A percentile compares a stretch with the other conserved stretches of the same genome.
These are phyloP conservation scores for Geosmithia morbida DNA, from an alignment of 2,329 filamentous ascomycete genomes.

Conservation along the genomic window DNA sequence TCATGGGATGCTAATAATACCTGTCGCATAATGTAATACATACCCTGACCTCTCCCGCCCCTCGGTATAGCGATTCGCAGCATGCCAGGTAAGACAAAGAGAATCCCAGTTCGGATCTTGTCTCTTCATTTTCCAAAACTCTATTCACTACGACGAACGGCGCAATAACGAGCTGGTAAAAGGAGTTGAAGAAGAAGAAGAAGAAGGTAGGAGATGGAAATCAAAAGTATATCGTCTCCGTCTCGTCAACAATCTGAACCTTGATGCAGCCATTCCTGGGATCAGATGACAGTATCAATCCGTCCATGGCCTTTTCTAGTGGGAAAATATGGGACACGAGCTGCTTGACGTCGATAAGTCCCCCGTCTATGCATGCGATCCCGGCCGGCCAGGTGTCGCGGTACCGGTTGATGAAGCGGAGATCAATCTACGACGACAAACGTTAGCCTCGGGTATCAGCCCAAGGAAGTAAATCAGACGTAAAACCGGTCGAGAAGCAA, in stretches of 20 bases:
- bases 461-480: background rate
- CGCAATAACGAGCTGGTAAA: no score
- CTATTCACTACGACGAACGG: background rate
- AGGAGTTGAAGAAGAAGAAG: no score
- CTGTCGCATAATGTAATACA: background rate
- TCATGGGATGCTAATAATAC: background rate
- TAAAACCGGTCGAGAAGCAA: background rate
- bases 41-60: background rate
- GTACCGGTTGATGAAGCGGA: slow-evolving; percentile 59
- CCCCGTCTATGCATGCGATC: slow-evolving; percentile 43
- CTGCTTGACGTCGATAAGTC: slow-evolving; percentile 44
- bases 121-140: background rate
- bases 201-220: no score
- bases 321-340: slow-evolving; percentile 46
- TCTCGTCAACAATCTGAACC: slow-evolving; percentile 17
- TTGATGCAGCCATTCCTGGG: slow-evolving; percentile 18
- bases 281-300: slow-evolving; percentile 16
- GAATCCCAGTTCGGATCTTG: background rate
- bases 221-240: background rate
- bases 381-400: slow-evolving; percentile 55
- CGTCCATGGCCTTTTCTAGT: slow-evolving; percentile 43
- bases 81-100: background rate
- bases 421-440: slow-evolving; percentile 33
- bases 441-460: slow-evolving; percentile 1
- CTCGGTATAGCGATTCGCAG: background rate